Conservation (phyloP, 108 stramenopile species). For the Tribonema minus region DNA sequence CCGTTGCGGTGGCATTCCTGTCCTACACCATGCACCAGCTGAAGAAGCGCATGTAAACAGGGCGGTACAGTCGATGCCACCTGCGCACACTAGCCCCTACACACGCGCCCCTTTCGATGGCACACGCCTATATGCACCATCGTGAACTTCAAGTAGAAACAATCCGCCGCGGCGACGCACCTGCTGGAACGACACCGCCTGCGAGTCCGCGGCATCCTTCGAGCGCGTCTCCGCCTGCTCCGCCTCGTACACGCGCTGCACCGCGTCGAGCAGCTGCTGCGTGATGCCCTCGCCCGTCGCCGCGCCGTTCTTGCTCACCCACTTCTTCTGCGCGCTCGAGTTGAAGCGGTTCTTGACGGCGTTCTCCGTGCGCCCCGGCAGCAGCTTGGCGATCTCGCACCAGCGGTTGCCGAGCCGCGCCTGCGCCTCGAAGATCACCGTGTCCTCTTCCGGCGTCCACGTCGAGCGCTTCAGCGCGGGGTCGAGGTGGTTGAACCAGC, state of each 20-base stretch:
- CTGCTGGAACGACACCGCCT: too few species aligned
- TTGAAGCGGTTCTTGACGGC: conserved; percentile 67
- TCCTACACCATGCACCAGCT: too few species aligned
- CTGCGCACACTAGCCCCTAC: too few species aligned
- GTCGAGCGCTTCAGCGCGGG: conserved; percentile 80
- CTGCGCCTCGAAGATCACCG: conserved; percentile 60
- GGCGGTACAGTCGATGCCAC: too few species aligned
- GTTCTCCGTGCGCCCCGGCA: conserved; percentile 66
- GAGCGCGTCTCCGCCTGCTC: background rate
- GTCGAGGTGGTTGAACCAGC: conserved; percentile 86
- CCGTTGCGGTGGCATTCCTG: too few species aligned
- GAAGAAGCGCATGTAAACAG: too few species aligned
- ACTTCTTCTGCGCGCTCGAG: conserved; percentile 55
- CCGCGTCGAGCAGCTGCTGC: conserved; percentile 32
- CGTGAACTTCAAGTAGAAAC: too few species aligned
- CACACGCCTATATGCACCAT: too few species aligned
- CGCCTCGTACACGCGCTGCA: background rate
- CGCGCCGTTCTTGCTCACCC: conserved; percentile 36
- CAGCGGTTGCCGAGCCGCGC: conserved; percentile 59
- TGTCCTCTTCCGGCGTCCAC: conserved; percentile 84
- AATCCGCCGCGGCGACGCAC: too few species aligned
- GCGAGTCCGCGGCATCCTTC: too few species aligned
- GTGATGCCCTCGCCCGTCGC: conserved; percentile 27
- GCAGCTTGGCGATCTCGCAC: conserved; percentile 66
- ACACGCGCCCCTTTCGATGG: too few species aligned